Base-by-base conservation (phyloP, 805 yeast genomes). In the Ogataea nakhonphanomensis region DNA sequence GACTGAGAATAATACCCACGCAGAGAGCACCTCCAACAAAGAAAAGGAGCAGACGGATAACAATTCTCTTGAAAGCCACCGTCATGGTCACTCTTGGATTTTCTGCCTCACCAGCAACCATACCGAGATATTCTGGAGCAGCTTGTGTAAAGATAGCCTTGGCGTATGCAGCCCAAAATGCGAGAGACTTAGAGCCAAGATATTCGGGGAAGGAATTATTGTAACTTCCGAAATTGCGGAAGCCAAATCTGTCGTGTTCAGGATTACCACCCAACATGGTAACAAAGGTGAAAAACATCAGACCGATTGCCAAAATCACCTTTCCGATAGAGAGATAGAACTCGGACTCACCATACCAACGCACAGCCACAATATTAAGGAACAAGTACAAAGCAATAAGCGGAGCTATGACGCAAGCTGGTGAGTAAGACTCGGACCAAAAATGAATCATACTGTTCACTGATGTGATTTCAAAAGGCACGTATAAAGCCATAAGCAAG, bases 261-360 rank as follows among this genome's bases (percentile, higher is more conserved):
- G 95, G 95, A 58, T 86, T 87, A 21, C 95, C 96, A 23, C 95
- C 95, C 26, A 83, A 76, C 95, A 86, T 87, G 5, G 89, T 79
- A 39, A 85, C 58, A 51, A 87, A 81, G 1, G 93, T 84, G 61
- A 83, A 87, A 21, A 82, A 53, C 44, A 87, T 73, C 33, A 87
- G 67, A 2, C 93, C 95, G n/a, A 81, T 58, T 10, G 90, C 88
- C 34, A 87, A 67, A 5, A 85, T 47, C 41, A 87, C 76, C 55
- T 87, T 87, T 35, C 85, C 82, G 22, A 85, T 67, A 1, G 90
- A 77, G 14, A 86, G 64, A 81, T 84, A 80, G 55, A 86, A 88
- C 61, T 87, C 95, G 17, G 80, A 70, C 57, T 87, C 95, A 24
- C 96, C 96, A 52, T 82, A 87, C 46, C 74, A 72, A 30, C 68